Conservation (phyloP, 345 rosid species). For the Lepidium didymum region DNA sequence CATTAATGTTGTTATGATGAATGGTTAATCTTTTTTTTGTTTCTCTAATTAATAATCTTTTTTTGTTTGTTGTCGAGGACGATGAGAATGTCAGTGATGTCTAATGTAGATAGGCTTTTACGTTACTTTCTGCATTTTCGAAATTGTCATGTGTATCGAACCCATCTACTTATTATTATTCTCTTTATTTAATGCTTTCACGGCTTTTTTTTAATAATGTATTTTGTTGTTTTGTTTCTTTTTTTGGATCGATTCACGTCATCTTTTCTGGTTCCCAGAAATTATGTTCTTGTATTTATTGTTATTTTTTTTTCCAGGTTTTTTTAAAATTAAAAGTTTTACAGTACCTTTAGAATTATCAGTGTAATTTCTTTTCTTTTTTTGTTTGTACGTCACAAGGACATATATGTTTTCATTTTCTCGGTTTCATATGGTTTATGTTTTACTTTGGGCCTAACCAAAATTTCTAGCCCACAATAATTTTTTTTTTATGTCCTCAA, state of each 20-base stretch:
- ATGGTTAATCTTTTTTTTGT: neutral
- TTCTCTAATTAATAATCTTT: conserved; percentile 6
- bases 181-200: conserved; percentile 18
- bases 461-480: neutral
- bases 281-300: neutral
- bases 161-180: conserved; percentile 11
- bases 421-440: neutral
- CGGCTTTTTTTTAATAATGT: neutral
- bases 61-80: conserved; percentile 26
- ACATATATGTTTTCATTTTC: neutral
- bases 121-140: conserved; percentile 22
- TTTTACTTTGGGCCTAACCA: neutral
- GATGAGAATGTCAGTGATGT: conserved; percentile 40
- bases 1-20: conserved; percentile 23
- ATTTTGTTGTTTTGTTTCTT: neutral
- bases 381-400: neutral
- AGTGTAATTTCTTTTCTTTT: neutral
- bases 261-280: conserved; percentile 12
- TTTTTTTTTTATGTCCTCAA: too few species aligned
- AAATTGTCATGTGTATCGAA: conserved; percentile 23
- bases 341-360: neutral
- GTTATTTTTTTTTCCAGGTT: neutral
- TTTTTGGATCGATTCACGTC: conserved; percentile 7
- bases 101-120: conserved; percentile 36
- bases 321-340: neutral